These are phyloP conservation scores for Salpingoeca rosetta DNA, from an alignment of 78 protist species.

Conservation along the genomic window DNA sequence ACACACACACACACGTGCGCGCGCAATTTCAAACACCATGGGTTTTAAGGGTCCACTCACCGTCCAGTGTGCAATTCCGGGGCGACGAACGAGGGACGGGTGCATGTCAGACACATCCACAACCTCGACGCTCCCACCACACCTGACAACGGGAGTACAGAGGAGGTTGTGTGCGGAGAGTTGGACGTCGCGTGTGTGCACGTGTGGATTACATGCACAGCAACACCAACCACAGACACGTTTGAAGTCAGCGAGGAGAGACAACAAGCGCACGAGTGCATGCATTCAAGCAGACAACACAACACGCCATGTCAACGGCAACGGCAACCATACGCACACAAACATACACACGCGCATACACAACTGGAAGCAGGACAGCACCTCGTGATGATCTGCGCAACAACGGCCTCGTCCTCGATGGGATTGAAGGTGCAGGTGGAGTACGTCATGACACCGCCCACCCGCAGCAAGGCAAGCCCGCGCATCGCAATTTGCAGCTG, in stretches of 20 bases:
- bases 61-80: background rate
- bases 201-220: background rate
- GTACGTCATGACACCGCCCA: conserved; percentile 40
- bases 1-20: background rate
- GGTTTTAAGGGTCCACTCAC: too few relatives aligned
- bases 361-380: background rate
- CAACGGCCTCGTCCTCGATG: conserved; percentile 26
- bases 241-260: background rate
- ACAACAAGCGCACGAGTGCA: background rate
- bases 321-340: background rate
- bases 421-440: conserved; percentile 41
- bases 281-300: too few relatives aligned
- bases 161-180: background rate
- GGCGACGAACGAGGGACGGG: background rate
- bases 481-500: conserved; percentile 57
- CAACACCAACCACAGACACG: background rate
- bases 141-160: background rate
- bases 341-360: background rate
- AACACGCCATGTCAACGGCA: too few relatives aligned
- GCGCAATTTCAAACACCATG: background rate
- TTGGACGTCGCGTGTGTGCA: background rate
- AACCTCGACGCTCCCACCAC: background rate
- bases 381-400: too few relatives aligned
- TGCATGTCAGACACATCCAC: background rate
- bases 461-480: conserved; percentile 23